Percentiles rank a stretch among this genome's conserved stretches.
Evolutionary conservation across 495 filamentous ascomycete species (phyloP).

Genomic region (Elaphomyces granulatus): DNA sequence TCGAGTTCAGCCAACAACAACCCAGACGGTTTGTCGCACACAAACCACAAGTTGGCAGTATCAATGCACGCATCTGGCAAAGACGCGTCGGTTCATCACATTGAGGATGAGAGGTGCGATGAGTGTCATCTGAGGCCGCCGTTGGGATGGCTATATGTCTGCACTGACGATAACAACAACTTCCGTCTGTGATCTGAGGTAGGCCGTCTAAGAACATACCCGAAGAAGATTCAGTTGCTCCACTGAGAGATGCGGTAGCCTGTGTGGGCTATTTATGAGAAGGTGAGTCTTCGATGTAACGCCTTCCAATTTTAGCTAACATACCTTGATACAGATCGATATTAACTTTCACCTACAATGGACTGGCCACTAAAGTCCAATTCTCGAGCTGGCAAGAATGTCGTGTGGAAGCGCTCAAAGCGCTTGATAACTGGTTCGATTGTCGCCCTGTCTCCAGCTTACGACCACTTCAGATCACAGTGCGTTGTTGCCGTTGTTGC

Average conservation of each 20-base stretch:
- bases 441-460: slow-evolving; percentile 50
- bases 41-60: too few relatives aligned
- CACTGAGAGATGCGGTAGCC: slow-evolving; percentile 45
- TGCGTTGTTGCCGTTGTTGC: slow-evolving; percentile 63
- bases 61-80: too few relatives aligned
- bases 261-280: slow-evolving; percentile 51
- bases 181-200: too few relatives aligned
- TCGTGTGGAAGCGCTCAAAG: slow-evolving; percentile 64
- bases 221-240: slow-evolving; percentile 47
- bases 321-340: slow-evolving; percentile 41
- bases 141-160: too few relatives aligned
- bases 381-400: slow-evolving; percentile 44
- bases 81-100: too few relatives aligned
- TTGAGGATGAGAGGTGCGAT: too few relatives aligned
- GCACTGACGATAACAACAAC: too few relatives aligned
- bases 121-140: too few relatives aligned
- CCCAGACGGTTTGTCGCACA: too few relatives aligned
- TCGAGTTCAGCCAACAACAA: too few relatives aligned
- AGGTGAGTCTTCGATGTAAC: slow-evolving; percentile 31
- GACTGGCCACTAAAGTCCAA: slow-evolving; percentile 54
- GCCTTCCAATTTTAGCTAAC: slow-evolving; percentile 1
- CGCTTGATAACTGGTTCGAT: slow-evolving; percentile 54
- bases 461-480: slow-evolving; percentile 49
- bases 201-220: too few relatives aligned
- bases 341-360: slow-evolving; percentile 50